phyloP scores from a whole-genome alignment of 2,329 filamentous ascomycete genomes.

The Claviceps capensis region DNA sequence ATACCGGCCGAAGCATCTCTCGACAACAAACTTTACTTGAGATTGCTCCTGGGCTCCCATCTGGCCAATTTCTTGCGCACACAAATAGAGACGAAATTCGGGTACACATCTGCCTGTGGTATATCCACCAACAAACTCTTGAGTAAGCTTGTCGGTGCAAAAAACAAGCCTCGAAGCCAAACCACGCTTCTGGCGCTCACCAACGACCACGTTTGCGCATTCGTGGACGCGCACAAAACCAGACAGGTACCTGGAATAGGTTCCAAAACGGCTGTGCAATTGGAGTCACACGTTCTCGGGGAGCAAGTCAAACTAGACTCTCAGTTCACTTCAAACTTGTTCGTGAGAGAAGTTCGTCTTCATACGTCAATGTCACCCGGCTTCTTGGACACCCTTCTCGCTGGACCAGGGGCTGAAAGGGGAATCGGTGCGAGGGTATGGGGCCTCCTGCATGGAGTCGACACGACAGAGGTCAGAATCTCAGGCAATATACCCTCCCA shows the following conservation, averaged over 20 bases:
- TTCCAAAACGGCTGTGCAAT: conserved; percentile 41
- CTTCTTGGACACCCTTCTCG: conserved; percentile 53
- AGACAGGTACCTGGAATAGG: conserved; percentile 78
- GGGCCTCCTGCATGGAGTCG: conserved; percentile 68
- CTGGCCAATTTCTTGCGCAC: conserved; percentile 61
- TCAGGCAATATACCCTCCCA: conserved; percentile 64
- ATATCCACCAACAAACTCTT: conserved; percentile 79
- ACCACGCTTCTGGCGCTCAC: conserved; percentile 66
- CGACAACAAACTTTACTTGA: conserved; percentile 32
- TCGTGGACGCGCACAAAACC: conserved; percentile 64
- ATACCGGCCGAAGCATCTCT: conserved; percentile 12
- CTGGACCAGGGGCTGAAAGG: conserved; percentile 54
- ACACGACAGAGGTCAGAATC: conserved; percentile 58
- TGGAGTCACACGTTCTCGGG: conserved; percentile 40
- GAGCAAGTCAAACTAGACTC: conserved; percentile 19
- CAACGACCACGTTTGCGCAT: conserved; percentile 40
- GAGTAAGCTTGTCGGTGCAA: conserved; percentile 69
- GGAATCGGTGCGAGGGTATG: conserved; percentile 63
- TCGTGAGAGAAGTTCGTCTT: conserved; percentile 50
- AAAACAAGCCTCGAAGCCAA: conserved; percentile 78
- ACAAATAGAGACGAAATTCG: conserved; percentile 59
- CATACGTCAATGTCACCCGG: conserved; percentile 49
- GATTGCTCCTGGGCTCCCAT: conserved; percentile 67
- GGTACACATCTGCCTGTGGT: conserved; percentile 79
- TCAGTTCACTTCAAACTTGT: conserved; percentile 34